Percentiles rank a stretch among this genome's conserved stretches.
Conservation (phyloP, 1,139 yeast species). For the Lodderomyces metapsilosis region DNA sequence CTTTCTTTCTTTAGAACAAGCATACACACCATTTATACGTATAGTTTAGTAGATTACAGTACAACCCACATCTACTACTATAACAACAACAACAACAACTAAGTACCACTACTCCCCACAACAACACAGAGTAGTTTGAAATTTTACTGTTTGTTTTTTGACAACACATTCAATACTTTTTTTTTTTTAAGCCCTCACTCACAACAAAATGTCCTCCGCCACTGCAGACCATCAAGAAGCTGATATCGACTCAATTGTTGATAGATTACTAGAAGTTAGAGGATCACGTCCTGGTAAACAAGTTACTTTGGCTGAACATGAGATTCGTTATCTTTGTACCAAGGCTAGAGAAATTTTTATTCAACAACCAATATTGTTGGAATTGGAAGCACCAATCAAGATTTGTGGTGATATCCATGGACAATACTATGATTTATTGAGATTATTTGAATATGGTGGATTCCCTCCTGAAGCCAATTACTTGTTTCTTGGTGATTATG, state of each 20-base stretch:
- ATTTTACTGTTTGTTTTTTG: too few species aligned
- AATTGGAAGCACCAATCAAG: constrained; percentile 96
- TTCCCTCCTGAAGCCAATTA: constrained; percentile 99
- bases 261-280: constrained; percentile 93
- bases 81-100: too few species aligned
- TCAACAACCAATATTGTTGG: constrained; percentile 93
- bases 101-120: too few species aligned
- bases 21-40: too few species aligned
- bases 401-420: constrained; percentile 96
- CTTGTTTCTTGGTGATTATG: constrained; percentile 92
- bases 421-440: constrained; percentile 90
- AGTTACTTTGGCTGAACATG: constrained; percentile 89
- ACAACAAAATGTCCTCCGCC: too few species aligned
- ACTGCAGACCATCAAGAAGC: constrained; percentile 73
- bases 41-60: too few species aligned
- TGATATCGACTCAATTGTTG: constrained; percentile 95
- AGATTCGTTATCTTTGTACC: constrained; percentile 92
- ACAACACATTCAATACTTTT: too few species aligned
- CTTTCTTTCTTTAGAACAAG: too few species aligned
- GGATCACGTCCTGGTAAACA: constrained; percentile 98
- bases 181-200: too few species aligned
- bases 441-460: constrained; percentile 96
- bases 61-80: too few species aligned
- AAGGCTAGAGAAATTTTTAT: constrained; percentile 97
- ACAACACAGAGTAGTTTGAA: too few species aligned